These are phyloP conservation scores for Epichloe hybrida DNA, from an alignment of 2,329 filamentous ascomycete genomes.

Conservation along the genomic window DNA sequence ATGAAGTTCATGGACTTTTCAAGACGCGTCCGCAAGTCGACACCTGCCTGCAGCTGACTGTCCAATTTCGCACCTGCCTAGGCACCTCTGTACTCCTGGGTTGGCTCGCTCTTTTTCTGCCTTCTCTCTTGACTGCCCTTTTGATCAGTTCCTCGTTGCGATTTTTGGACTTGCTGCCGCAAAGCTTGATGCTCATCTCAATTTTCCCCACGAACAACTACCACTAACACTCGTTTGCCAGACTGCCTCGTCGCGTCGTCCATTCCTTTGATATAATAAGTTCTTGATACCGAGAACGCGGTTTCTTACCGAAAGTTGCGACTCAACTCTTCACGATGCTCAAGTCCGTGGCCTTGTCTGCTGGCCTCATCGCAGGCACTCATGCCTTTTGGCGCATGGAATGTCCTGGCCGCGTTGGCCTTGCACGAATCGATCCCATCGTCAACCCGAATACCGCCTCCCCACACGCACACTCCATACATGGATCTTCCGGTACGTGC, in stretches of 20 bases:
- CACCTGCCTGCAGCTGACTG: not conserved
- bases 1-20: not conserved
- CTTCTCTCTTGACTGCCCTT: not conserved
- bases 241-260: conserved; percentile 23
- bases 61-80: not conserved
- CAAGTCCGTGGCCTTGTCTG: conserved; percentile 20
- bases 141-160: not conserved
- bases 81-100: not conserved
- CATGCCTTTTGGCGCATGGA: conserved; percentile 78
- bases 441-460: conserved; percentile 46
- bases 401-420: conserved; percentile 55
- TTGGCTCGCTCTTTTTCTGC: not conserved
- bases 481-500: conserved; percentile 61
- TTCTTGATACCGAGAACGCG: not conserved
- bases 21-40: not conserved
- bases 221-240: conserved; percentile 12
- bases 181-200: not conserved
- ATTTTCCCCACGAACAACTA: not conserved
- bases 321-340: conserved; percentile 16
- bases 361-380: conserved; percentile 24
- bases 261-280: conserved; percentile 14
- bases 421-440: conserved; percentile 67
- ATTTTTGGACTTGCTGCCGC: not conserved
- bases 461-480: conserved; percentile 59
- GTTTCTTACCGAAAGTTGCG: not conserved